These are phyloP conservation scores for Rhizoclosmatium globosum DNA, from an alignment of 192 early-diverging fungal species.

Conservation along the genomic window DNA sequence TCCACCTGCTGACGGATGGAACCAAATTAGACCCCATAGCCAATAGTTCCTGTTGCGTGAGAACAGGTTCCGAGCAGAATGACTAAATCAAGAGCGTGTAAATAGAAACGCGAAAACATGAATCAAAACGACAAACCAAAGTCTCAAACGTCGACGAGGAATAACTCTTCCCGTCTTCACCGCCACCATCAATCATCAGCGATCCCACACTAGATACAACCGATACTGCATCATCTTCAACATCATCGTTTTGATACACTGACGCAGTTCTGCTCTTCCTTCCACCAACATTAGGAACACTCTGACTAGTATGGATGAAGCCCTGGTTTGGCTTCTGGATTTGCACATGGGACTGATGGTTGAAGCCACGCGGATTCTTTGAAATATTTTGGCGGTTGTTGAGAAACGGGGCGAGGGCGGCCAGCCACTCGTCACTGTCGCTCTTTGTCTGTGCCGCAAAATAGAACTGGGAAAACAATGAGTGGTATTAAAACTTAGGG, in stretches of 20 bases:
- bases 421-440: slow-evolving; percentile 59
- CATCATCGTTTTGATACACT: neutral
- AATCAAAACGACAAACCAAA: slow-evolving; percentile 42
- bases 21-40: slow-evolving; percentile 49
- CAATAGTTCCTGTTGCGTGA: slow-evolving; percentile 57
- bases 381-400: neutral
- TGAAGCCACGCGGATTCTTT: slow-evolving; percentile 1
- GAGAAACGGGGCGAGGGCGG: slow-evolving; percentile 34
- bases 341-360: neutral
- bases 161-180: slow-evolving; percentile 44
- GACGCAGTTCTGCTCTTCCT: neutral
- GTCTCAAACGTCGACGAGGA: slow-evolving; percentile 52
- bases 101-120: neutral
- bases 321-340: slow-evolving; percentile 8
- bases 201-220: slow-evolving; percentile 49
- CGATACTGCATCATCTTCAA: slow-evolving; percentile 45
- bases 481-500: neutral
- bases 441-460: slow-evolving; percentile 54
- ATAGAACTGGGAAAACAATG: slow-evolving; percentile 43
- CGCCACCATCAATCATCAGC: slow-evolving; percentile 11
- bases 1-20: slow-evolving; percentile 26
- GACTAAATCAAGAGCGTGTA: slow-evolving; percentile 39
- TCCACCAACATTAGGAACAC: slow-evolving; percentile 2
- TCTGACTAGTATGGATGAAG: slow-evolving; percentile 13
- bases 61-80: slow-evolving; percentile 60